Evolutionary conservation across 768 basidiomycete genomes (phyloP), one percentile per base, ranked within the genome.

Genomic region (Boletus pseudo-olivaceus): DNA sequence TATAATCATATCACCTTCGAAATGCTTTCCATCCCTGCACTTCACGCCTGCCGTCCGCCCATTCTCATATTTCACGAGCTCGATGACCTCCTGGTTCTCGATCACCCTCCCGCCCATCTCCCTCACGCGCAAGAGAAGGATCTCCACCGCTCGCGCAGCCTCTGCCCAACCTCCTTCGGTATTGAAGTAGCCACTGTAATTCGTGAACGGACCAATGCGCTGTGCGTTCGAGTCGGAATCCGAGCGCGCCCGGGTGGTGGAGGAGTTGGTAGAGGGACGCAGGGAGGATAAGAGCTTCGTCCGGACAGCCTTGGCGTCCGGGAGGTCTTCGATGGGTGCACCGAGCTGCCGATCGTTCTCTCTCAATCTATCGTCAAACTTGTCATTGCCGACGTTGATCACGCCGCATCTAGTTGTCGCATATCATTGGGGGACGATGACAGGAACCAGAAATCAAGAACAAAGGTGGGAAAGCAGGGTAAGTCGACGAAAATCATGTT

Each of bases 111-210:
- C 92, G 0, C 85, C 85, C 40, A 84, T 73, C 11, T 73, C 63
- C n/a, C 67, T 63, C 5, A 96, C 83, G 41, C 75, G 79, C 29
- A 71, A 64, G 47, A 86, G 78, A 54, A 90, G 70, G 10, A 78
- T 65, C 3, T 69, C 62, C 9, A 93, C 63, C 4, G 87, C 91
- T 63, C 85, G 80, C 1, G 78, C 75, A 1, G 94, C 91, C 63
- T 87, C 77, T 3, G 82, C 91, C 94, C 94, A 98, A 14, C 94
- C 94, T 1, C 88, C 82, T 35, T 89, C 84, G 8, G 72, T 73
- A 62, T 93, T 96, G 42, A 88, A 60, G 64, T 88, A 95, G 1
- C 87, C 90, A 23, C 68, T 58, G 33, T 64, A 59, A 23, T 51
- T 35, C 3, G 54, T 61, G 11, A 69, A 45, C n/a, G 55, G 33